Evolutionary conservation across 2,329 filamentous ascomycete genomes (phyloP).

Genomic region (Arthrobotrys musiformis): DNA sequence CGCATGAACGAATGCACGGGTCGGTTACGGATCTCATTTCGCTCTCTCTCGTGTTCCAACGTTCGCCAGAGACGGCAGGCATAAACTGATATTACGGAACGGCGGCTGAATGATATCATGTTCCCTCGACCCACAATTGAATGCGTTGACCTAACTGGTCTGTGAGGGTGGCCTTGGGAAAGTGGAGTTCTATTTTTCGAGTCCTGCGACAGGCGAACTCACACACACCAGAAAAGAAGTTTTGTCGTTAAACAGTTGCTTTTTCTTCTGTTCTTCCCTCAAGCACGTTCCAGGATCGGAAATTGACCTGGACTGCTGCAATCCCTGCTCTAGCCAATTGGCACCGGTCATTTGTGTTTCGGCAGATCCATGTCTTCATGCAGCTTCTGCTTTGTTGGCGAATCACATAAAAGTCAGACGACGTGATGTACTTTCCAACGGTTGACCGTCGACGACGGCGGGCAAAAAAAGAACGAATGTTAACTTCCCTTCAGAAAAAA

Average conservation of each 20-base stretch:
- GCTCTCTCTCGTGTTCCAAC: slow-evolving; percentile 5
- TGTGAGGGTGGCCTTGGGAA: neutral
- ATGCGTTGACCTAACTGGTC: slow-evolving; percentile 24
- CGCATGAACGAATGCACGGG: slow-evolving; percentile 29
- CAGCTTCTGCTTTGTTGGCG: slow-evolving; percentile 30
- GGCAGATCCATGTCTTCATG: slow-evolving; percentile 48
- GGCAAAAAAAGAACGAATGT: slow-evolving; percentile 5
- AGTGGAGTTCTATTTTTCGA: slow-evolving; percentile 48
- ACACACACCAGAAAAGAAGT: slow-evolving; percentile 7
- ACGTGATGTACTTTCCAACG: slow-evolving; percentile 26
- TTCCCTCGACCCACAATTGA: slow-evolving; percentile 45
- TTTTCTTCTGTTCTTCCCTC: neutral
- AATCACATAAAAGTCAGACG: slow-evolving; percentile 53
- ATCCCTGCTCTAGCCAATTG: slow-evolving; percentile 51
- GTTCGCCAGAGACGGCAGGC: slow-evolving; percentile 55
- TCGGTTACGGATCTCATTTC: slow-evolving; percentile 41
- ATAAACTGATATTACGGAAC: slow-evolving; percentile 40
- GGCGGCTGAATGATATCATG: slow-evolving; percentile 51
- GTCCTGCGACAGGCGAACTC: slow-evolving; percentile 20
- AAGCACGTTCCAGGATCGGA: slow-evolving; percentile 38
- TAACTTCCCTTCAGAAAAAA: slow-evolving; percentile 8
- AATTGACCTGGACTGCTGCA: slow-evolving; percentile 52
- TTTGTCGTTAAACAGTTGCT: slow-evolving; percentile 31
- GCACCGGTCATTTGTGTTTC: slow-evolving; percentile 42
- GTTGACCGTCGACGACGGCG: slow-evolving; percentile 10